Percentiles rank a stretch among this genome's conserved stretches.
phyloP scores from a whole-genome alignment of 2,329 filamentous ascomycete species.

The Myriangium duriaei region DNA sequence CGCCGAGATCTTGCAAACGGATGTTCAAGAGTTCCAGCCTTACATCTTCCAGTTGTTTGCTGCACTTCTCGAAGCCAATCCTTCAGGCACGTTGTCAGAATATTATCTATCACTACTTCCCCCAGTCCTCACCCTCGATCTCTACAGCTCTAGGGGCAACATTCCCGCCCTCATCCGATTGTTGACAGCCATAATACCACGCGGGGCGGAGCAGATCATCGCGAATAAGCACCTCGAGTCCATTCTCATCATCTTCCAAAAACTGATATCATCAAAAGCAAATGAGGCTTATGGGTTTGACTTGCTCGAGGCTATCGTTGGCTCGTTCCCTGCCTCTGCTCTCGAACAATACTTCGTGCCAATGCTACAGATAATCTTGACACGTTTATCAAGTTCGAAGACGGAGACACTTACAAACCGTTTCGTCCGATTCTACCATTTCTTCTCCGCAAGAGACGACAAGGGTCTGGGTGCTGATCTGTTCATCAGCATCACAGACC shows the following conservation, averaged over 20 bases:
- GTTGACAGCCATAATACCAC: conserved; percentile 70
- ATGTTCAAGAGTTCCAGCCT: conserved; percentile 86
- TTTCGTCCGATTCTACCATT: conserved; percentile 90
- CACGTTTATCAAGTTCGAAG: conserved; percentile 55
- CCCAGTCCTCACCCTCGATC: conserved; percentile 63
- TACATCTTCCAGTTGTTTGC: conserved; percentile 95
- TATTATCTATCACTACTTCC: conserved; percentile 70
- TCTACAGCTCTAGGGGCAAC: conserved; percentile 90
- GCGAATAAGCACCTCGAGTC: conserved; percentile 72
- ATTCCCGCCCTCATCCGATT: conserved; percentile 82
- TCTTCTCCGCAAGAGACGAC: conserved; percentile 67
- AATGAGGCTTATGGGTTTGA: conserved; percentile 84
- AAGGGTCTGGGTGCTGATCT: conserved; percentile 83
- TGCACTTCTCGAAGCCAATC: conserved; percentile 76
- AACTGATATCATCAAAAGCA: conserved; percentile 66
- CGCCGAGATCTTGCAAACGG: conserved; percentile 63
- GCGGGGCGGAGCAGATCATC: conserved; percentile 59
- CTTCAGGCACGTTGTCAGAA: conserved; percentile 61
- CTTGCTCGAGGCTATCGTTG: conserved; percentile 68
- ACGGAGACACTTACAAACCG: conserved; percentile 75
- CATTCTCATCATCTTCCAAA: conserved; percentile 92
- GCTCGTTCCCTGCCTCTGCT: conserved; percentile 58
- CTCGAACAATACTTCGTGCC: conserved; percentile 67
- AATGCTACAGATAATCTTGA: conserved; percentile 72
- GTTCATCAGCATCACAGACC: conserved; percentile 74